Percentiles rank a stretch among this genome's conserved stretches.
Evolutionary conservation across 148 eudicot species (phyloP).

Genomic region (Chenopodium suecicum): DNA sequence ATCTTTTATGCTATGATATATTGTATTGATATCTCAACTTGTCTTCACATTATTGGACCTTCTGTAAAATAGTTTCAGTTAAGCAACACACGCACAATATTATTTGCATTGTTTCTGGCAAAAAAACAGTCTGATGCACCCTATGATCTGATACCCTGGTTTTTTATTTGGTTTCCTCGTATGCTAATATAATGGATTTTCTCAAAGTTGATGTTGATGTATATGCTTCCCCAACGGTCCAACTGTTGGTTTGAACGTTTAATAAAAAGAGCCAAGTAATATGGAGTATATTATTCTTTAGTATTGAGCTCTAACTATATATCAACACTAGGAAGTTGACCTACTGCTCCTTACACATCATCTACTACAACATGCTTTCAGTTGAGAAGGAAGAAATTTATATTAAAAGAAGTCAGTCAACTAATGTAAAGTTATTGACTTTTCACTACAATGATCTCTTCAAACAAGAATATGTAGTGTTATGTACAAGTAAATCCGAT

Average conservation of each 20-base stretch:
- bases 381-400: too few relatives aligned
- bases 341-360: background rate
- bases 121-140: conserved; percentile 1
- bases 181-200: background rate
- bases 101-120: background rate
- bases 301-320: background rate
- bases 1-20: background rate
- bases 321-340: background rate
- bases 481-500: background rate
- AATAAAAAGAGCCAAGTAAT: background rate
- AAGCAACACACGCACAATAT: background rate
- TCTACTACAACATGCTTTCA: background rate
- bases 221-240: background rate
- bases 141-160: background rate
- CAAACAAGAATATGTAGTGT: background rate
- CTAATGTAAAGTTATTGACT: background rate
- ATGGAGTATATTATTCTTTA: background rate
- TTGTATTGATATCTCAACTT: background rate
- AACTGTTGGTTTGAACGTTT: background rate
- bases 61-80: background rate
- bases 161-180: conserved; percentile 1
- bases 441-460: background rate
- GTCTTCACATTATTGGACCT: background rate
- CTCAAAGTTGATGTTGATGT: background rate
- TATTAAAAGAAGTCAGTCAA: background rate